These are phyloP conservation scores for Pythium phragmitis DNA, from an alignment of 352 stramenopile genomes.

Conservation along the genomic window DNA sequence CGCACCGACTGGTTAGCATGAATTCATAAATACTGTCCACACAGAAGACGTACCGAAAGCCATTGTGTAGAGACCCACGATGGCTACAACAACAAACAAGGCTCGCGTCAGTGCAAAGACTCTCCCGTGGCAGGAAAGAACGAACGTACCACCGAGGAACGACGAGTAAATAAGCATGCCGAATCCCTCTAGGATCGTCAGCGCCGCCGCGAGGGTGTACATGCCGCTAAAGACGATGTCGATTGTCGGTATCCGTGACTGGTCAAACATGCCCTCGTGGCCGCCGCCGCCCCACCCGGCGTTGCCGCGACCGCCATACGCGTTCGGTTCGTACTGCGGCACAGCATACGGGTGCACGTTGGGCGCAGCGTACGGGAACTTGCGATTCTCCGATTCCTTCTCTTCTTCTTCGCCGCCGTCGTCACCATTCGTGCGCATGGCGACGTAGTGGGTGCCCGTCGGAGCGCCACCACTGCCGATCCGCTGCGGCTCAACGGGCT, in stretches of 20 bases:
- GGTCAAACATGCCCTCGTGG: slow-evolving; percentile 42
- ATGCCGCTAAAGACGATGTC: slow-evolving; percentile 85
- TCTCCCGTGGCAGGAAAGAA: not conserved
- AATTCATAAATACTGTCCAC: not conserved
- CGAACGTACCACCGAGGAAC: slow-evolving; percentile 46
- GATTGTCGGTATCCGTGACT: slow-evolving; percentile 49
- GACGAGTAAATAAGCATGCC: slow-evolving; percentile 81
- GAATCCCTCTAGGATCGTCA: slow-evolving; percentile 85
- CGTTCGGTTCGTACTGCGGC: slow-evolving; percentile 71
- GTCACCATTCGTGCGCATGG: slow-evolving; percentile 30
- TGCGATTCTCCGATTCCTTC: slow-evolving; percentile 39
- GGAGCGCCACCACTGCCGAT: slow-evolving; percentile 3
- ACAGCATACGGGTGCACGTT: slow-evolving; percentile 83
- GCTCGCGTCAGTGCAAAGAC: slow-evolving; percentile 6
- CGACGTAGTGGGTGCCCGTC: slow-evolving; percentile 36
- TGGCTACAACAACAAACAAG: slow-evolving; percentile 35
- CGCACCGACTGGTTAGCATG: not conserved
- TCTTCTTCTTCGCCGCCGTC: slow-evolving; percentile 55
- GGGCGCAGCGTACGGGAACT: slow-evolving; percentile 63
- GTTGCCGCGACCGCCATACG: slow-evolving; percentile 42
- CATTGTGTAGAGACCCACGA: slow-evolving; percentile 84
- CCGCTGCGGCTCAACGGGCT: slow-evolving; percentile 23
- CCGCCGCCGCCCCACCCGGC: slow-evolving; percentile 35
- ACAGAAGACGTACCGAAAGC: slow-evolving; percentile 51
- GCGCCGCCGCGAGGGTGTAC: slow-evolving; percentile 79